Conservation (phyloP, 106 monocot genomes). For the Gastrodia elata region DNA sequence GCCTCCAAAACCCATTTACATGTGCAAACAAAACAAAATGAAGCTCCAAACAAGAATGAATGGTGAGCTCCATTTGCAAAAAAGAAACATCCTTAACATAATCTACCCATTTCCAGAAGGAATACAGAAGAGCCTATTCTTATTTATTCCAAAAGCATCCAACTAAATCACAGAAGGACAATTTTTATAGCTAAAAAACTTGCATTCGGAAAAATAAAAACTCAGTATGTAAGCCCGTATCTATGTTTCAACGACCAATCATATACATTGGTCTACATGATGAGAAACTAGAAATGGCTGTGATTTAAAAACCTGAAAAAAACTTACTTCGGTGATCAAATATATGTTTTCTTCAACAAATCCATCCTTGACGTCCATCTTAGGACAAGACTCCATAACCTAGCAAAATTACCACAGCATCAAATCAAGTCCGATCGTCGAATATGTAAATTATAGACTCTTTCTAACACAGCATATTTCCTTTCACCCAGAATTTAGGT, state of each 20-base stretch:
- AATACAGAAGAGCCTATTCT: not conserved
- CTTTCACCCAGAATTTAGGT: not conserved
- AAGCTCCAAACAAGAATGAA: not conserved
- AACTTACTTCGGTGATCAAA: slow-evolving; percentile 66
- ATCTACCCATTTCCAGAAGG: not conserved
- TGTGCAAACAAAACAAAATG: not conserved
- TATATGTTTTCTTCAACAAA: slow-evolving; percentile 73
- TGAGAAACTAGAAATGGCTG: not conserved
- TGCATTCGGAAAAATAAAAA: not conserved
- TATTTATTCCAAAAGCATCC: not conserved
- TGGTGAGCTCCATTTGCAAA: not conserved
- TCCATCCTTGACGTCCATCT: slow-evolving; percentile 43
- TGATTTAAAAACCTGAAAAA: not conserved
- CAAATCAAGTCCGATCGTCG: no score
- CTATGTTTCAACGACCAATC: not conserved
- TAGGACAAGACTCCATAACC: slow-evolving; percentile 89
- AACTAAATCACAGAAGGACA: not conserved
- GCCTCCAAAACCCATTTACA: not conserved
- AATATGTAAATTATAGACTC: no score
- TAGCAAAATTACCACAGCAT: slow-evolving; percentile 12
- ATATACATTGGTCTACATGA: not conserved
- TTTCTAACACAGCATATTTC: not conserved
- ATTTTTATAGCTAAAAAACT: not conserved
- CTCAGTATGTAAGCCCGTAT: not conserved
- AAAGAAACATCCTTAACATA: not conserved